phyloP scores from a whole-genome alignment of 257 asterid species.

The Thymus mandschuricus region DNA sequence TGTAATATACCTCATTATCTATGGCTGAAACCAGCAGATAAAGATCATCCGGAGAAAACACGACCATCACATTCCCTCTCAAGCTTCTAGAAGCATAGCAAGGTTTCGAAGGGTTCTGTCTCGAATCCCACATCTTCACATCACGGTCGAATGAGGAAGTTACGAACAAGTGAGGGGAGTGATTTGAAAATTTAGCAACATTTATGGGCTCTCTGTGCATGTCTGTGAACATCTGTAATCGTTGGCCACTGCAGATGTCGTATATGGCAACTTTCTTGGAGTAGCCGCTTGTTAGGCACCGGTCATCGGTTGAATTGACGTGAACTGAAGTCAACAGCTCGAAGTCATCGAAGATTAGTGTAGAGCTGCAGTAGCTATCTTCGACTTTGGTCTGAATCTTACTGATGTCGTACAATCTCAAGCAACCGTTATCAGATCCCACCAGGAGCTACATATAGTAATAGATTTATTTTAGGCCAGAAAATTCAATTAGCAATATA shows the following conservation, averaged over 20 bases:
- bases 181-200: constrained; percentile 78
- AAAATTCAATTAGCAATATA: too few relatives aligned
- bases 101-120: constrained; percentile 60
- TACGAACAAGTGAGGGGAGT: constrained; percentile 65
- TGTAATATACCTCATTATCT: constrained; percentile 75
- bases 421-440: constrained; percentile 73
- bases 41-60: constrained; percentile 87
- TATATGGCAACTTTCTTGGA: constrained; percentile 78
- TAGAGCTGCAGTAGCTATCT: constrained; percentile 35
- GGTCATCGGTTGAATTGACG: constrained; percentile 71
- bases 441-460: constrained; percentile 62
- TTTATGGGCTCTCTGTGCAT: constrained; percentile 81
- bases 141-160: constrained; percentile 84
- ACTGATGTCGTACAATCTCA: constrained; percentile 72
- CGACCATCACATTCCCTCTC: constrained; percentile 84
- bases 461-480: constrained; percentile 33
- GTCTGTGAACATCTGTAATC: constrained; percentile 56
- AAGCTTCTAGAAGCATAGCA: constrained; percentile 73
- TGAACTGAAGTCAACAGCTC: constrained; percentile 86
- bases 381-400: constrained; percentile 28
- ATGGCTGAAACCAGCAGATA: constrained; percentile 78
- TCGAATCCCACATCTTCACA: constrained; percentile 86
- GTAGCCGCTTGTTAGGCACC: constrained; percentile 75
- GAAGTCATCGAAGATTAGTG: constrained; percentile 56
- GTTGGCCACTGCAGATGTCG: constrained; percentile 58